Evolutionary conservation across 1,139 yeast species (phyloP).

Genomic region (Eremothecium coryli): DNA sequence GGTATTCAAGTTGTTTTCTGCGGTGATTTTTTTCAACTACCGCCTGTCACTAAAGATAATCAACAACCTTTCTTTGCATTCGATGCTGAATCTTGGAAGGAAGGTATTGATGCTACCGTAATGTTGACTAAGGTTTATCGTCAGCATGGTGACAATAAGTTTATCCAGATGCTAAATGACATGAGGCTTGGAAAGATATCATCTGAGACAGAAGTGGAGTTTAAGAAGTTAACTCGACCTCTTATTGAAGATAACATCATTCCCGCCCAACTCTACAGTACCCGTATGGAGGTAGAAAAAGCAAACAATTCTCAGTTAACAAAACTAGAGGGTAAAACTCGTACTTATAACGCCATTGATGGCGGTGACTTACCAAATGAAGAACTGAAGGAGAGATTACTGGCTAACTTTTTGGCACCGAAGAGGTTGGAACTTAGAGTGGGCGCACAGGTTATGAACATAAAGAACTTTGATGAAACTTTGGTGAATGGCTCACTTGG

Average conservation of each 20-base stretch:
- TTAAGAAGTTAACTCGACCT: constrained; percentile 47
- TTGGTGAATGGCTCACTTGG: constrained; percentile 93
- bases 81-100: constrained; percentile 67
- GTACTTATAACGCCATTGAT: constrained; percentile 50
- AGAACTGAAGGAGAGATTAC: constrained; percentile 35
- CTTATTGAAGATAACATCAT: constrained; percentile 52
- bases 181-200: constrained; percentile 69
- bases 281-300: constrained; percentile 71
- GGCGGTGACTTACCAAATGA: constrained; percentile 46
- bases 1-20: constrained; percentile 79
- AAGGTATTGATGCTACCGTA: constrained; percentile 54
- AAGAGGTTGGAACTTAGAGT: constrained; percentile 51
- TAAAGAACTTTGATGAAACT: constrained; percentile 78
- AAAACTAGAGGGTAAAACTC: constrained; percentile 41
- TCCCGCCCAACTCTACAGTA: constrained; percentile 82
- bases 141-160: constrained; percentile 71
- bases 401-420: constrained; percentile 70
- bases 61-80: constrained; percentile 51
- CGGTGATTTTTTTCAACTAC: constrained; percentile 87
- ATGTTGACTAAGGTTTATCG: constrained; percentile 77
- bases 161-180: constrained; percentile 79
- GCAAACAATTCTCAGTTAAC: constrained; percentile 57
- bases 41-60: constrained; percentile 54
- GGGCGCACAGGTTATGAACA: constrained; percentile 94
- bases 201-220: constrained; percentile 44